Conservation (phyloP, 345 rosid genomes). For the Abelmoschus esculentus region DNA sequence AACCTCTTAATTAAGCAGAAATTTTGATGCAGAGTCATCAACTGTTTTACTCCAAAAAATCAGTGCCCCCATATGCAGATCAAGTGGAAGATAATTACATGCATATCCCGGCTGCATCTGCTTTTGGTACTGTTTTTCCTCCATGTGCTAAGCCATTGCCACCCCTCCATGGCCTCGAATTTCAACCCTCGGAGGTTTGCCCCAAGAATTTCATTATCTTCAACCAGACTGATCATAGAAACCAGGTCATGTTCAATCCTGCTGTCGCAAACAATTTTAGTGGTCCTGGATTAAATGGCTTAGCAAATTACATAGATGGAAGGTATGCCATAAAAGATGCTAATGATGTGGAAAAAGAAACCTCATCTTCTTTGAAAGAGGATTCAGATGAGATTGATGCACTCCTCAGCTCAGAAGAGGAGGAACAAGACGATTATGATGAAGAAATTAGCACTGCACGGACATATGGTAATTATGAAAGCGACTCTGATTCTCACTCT, state of each 20-base stretch:
- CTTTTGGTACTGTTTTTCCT: conserved; percentile 47
- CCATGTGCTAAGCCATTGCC: conserved; percentile 41
- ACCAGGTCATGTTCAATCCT: conserved; percentile 77
- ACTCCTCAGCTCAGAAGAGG: conserved; percentile 62
- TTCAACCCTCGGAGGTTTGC: conserved; percentile 61
- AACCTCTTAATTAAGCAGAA: conserved; percentile 16
- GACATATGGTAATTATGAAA: conserved; percentile 36
- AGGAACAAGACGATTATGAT: conserved; percentile 37
- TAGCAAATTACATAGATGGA: conserved; percentile 31
- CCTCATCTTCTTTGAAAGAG: conserved; percentile 45
- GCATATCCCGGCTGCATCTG: conserved; percentile 38
- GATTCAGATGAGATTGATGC: conserved; percentile 89
- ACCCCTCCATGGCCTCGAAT: conserved; percentile 51
- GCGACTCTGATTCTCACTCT: conserved; percentile 49
- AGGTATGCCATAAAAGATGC: conserved; percentile 27
- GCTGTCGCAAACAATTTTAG: conserved; percentile 47
- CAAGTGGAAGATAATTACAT: conserved; percentile 35
- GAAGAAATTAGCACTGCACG: conserved; percentile 73
- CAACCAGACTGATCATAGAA: conserved; percentile 58
- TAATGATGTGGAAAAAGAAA: conserved; percentile 33
- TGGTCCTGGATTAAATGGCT: conserved; percentile 35
- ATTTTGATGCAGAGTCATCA: conserved; percentile 48
- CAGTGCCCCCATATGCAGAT: conserved; percentile 32
- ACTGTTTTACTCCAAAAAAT: conserved; percentile 21
- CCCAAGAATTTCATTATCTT: conserved; percentile 56